Base-by-base conservation (phyloP, 805 yeast genomes). In the Teunomyces barrocoloradensis region DNA sequence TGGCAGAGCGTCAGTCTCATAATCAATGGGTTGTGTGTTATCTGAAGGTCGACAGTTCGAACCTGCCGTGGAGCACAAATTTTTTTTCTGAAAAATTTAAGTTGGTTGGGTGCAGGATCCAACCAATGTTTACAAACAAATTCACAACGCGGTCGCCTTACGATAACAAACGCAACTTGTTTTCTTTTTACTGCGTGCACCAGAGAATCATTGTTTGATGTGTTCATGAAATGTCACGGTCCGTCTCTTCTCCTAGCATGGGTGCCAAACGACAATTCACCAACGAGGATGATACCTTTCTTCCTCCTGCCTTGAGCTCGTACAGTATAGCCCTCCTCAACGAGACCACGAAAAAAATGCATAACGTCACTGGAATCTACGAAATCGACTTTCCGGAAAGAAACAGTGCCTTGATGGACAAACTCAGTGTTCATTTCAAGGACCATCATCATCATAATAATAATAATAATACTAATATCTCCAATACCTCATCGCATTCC, bases 281-380 rank as follows among this genome's bases (percentile, higher is more conserved):
- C 40, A 27, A 38, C 32, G 75, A 75, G 25, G 80, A 75, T 38
- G 84, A 80, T 50, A 75, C 78, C 34, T 77, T 77, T 55, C 69
- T 76, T 38, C 85, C 85, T 1, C 87, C 87, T 2, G 80, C 79
- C 11, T 66, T 81, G 49, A 80, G 85, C 56, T 73, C 80, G 5
- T 82, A 80, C 56, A 79, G 83, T 32, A 68, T 78, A 17, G 84
- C 82, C 21, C 62, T 81, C 20, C 63, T 81, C 33, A 71, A 75
- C 35, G 75, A 71, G n/a, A 40, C 32, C 34, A 40, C 32, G 36
- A 25, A 35, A 13, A 47, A 23, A 23, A 39, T 44, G 43, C 25
- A 39, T 10, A 54, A 53, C 23, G 54, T 65, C 17, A 63, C 68
- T 4, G 69, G 70, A 2, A 54, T 64, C 20, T 66, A 67, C 51